Evolutionary conservation across 345 rosid genomes (phyloP).

Genomic region (Eucalyptus pumila): DNA sequence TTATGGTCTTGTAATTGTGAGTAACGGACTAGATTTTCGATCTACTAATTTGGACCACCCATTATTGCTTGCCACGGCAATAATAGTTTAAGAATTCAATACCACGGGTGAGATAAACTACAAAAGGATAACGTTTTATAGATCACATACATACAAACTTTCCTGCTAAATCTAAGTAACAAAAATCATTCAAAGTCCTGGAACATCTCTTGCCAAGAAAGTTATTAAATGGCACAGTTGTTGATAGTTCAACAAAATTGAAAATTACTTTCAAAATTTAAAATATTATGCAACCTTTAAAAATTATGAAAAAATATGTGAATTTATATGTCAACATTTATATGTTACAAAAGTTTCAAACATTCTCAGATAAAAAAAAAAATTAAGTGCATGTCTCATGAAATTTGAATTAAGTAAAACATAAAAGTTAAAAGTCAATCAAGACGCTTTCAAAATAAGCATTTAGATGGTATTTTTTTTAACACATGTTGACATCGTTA

Average conservation of each 20-base stretch:
- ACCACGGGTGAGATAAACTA: background rate
- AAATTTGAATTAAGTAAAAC: background rate
- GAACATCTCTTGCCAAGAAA: background rate
- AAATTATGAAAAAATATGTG: background rate
- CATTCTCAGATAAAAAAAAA: background rate
- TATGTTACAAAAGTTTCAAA: background rate
- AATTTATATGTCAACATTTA: background rate
- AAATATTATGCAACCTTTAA: background rate
- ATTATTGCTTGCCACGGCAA: background rate
- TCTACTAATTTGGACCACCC: background rate
- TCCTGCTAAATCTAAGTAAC: background rate
- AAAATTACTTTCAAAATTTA: background rate
- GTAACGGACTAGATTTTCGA: background rate
- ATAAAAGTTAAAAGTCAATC: background rate
- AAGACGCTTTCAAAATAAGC: background rate
- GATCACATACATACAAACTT: background rate
- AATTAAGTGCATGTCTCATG: background rate
- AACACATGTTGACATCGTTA: too few species aligned
- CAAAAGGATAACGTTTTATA: background rate
- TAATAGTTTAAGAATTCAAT: background rate
- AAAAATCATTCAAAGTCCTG: background rate
- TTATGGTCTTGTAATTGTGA: background rate
- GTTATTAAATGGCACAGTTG: background rate
- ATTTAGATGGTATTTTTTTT: background rate
- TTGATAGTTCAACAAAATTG: background rate